Evolutionary conservation across 345 rosid species (phyloP), one percentile per base, ranked within the genome.

Genomic region (Acer yangbiense): DNA sequence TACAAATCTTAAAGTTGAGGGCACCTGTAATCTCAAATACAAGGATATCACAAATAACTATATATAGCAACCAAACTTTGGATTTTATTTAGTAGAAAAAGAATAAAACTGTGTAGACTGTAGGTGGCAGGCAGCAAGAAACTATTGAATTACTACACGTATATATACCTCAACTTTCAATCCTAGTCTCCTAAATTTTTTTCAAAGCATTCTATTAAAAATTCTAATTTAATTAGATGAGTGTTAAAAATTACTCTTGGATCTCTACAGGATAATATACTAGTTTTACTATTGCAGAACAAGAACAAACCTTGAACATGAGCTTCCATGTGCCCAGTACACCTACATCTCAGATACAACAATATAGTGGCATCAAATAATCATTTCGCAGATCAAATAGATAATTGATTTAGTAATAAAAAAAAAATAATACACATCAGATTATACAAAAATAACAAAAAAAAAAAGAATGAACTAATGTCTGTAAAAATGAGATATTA

Each of bases 1-100:
- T 46, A 93, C 88, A 87, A 95, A 93, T 84, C 97, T 92, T 82
- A 95, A 73, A 68, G 99, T 95, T 48, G 90, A 95, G 67, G 98
- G 99, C 69, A 95, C 99, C 97, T 95, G 89, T 71, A 71, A 62
- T 61, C 78, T 67, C 11, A 39, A 78, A 63, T 27, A 54, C 32
- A 72, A 76, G 46, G 58, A 17, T 54, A 68, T 50, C 8, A 71
- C 69, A 74, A 55, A 41, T 58, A 74, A 54, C 25, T 27, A 32
- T 35, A 54, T 27, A 32, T 35, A 54, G 23, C 21, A 58, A 39
- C 18, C 35, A 58, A 1, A 65, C 14, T 35, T 44, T 6, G 21
- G 35, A 68, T n/a, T n/a, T n/a, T n/a, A n/a, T n/a, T n/a, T n/a
- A n/a, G n/a, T 46, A 23, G 72, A 48, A 69, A n/a, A 69, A 14